Conservation (phyloP, 2,329 filamentous ascomycete species). For the Botrytis sinoallii region DNA sequence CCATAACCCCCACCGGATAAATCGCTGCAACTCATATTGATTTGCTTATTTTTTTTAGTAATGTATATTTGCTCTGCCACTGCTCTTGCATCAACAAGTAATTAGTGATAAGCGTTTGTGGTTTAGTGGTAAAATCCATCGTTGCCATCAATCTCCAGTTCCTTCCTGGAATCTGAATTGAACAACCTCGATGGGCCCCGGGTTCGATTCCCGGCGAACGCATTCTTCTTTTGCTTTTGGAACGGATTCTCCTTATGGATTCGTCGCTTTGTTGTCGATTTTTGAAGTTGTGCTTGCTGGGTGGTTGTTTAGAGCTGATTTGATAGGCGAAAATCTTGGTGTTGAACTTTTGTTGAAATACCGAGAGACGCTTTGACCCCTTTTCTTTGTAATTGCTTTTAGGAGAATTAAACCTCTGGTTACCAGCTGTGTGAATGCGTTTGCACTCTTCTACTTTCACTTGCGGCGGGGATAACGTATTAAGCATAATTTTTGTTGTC, state of each 20-base stretch:
- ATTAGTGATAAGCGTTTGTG: conserved; percentile 16
- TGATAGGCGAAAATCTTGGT: not conserved
- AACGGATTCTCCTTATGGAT: accelerated
- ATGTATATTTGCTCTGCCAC: too few species aligned
- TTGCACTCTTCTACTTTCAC: not conserved
- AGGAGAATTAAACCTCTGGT: too few species aligned
- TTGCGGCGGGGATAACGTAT: not conserved
- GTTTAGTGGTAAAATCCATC: conserved; percentile 25
- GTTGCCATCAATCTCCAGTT: conserved; percentile 14
- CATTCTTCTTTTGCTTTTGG: not conserved
- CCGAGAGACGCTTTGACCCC: not conserved
- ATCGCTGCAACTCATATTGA: not conserved
- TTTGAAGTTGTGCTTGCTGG: not conserved
- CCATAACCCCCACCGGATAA: not conserved
- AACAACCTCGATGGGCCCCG: not conserved
- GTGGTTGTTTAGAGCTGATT: not conserved
- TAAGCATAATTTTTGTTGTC: not conserved
- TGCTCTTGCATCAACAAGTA: too few species aligned
- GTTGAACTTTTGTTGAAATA: not conserved
- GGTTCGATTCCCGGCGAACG: not conserved
- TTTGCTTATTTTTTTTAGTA: too few species aligned
- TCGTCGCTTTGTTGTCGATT: not conserved
- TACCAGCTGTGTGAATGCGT: not conserved
- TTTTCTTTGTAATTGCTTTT: not conserved
- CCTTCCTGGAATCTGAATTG: not conserved